phyloP scores from a whole-genome alignment of 2,329 filamentous ascomycete species.

The Tolypocladium guangdongense region DNA sequence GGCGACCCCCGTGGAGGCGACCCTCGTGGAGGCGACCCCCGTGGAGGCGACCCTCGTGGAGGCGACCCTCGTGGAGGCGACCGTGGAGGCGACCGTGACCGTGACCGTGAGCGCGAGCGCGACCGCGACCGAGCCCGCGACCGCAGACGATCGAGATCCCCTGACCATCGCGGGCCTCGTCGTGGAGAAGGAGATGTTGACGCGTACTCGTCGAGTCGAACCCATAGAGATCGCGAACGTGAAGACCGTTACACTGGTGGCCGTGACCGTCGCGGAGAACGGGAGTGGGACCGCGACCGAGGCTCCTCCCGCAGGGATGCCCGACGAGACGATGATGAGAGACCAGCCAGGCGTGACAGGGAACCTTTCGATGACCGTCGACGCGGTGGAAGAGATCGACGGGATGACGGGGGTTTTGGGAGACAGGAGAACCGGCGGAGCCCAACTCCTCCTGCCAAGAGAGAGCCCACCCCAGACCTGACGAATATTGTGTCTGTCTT shows the following conservation, averaged over 20 bases:
- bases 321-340: slow-evolving; percentile 54
- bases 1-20: slow-evolving; percentile 41
- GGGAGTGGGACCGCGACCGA: slow-evolving; percentile 67
- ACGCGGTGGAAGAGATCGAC: slow-evolving; percentile 36
- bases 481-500: slow-evolving; percentile 74
- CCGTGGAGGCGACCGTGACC: slow-evolving; percentile 16
- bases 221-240: slow-evolving; percentile 84
- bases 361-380: slow-evolving; percentile 40
- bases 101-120: slow-evolving; percentile 25
- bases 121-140: slow-evolving; percentile 36
- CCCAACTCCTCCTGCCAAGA: slow-evolving; percentile 73
- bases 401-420: slow-evolving; percentile 25
- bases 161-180: slow-evolving; percentile 55
- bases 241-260: slow-evolving; percentile 75
- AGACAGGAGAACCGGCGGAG: slow-evolving; percentile 54
- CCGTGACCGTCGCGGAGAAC: slow-evolving; percentile 55
- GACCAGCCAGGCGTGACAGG: slow-evolving; percentile 46
- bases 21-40: slow-evolving; percentile 24
- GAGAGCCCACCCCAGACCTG: slow-evolving; percentile 91
- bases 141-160: slow-evolving; percentile 76
- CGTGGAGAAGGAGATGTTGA: slow-evolving; percentile 72
- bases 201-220: slow-evolving; percentile 85
- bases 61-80: slow-evolving; percentile 52
- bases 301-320: slow-evolving; percentile 48
- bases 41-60: slow-evolving; percentile 23